phyloP scores from a whole-genome alignment of 495 filamentous ascomycete genomes.

The Penicillium coffeae region DNA sequence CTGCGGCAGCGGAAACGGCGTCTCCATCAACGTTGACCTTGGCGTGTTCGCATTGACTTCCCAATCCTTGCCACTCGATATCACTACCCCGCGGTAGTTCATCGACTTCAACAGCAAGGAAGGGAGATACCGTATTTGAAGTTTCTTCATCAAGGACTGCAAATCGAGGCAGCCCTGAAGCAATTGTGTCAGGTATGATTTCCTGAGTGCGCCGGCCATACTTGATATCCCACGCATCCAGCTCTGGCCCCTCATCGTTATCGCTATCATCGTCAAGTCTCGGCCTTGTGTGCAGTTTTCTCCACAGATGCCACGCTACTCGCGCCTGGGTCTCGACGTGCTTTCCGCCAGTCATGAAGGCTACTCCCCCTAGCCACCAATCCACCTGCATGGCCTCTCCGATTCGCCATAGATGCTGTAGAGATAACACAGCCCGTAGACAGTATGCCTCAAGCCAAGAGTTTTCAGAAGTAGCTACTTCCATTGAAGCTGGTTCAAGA shows the following conservation, averaged over 20 bases:
- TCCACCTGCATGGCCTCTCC: conserved; percentile 65
- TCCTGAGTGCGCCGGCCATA: conserved; percentile 44
- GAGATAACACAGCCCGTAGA: conserved; percentile 56
- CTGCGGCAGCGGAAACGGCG: conserved; percentile 19
- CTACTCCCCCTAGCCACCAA: conserved; percentile 70
- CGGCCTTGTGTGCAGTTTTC: conserved; percentile 37
- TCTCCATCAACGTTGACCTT: conserved; percentile 17
- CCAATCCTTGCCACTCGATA: conserved; percentile 70
- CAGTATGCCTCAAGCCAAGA: conserved; percentile 33
- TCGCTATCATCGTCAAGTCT: conserved; percentile 24
- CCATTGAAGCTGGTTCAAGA: conserved; percentile 78
- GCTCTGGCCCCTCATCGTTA: conserved; percentile 38
- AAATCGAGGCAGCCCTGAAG: conserved; percentile 29
- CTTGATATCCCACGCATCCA: conserved; percentile 72
- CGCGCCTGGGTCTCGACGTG: conserved; percentile 31
- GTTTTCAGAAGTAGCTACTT: conserved; percentile 21
- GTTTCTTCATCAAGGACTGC: conserved; percentile 19
- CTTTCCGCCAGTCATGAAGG: conserved; percentile 53
- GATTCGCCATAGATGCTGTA: conserved; percentile 91
- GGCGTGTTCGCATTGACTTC: conserved; percentile 29
- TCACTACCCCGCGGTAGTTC: conserved; percentile 62
- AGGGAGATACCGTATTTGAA: conserved; percentile 46
- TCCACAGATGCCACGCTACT: conserved; percentile 51
- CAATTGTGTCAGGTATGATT: conserved; percentile 8
- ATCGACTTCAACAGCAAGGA: conserved; percentile 70